A percentile compares a stretch with the other conserved stretches of the same genome.
phyloP scores from a whole-genome alignment of 2,329 filamentous ascomycete species.

The Neobulgaria alba region DNA sequence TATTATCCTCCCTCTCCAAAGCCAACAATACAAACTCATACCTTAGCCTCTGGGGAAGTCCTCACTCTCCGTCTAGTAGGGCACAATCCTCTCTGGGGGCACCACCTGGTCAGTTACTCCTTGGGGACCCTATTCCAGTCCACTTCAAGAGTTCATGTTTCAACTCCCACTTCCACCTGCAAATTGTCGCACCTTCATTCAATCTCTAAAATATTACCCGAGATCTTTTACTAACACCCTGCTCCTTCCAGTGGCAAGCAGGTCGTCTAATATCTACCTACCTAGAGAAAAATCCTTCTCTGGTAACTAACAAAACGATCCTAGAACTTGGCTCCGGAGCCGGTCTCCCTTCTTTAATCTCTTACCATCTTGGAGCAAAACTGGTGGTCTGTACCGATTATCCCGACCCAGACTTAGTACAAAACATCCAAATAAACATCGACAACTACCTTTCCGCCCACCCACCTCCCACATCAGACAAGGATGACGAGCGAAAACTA shows the following conservation, averaged over 20 bases:
- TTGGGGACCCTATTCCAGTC: too few species aligned
- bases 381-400: conserved; percentile 80
- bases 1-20: conserved; percentile 73
- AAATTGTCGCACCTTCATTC: too few species aligned
- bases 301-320: conserved; percentile 61
- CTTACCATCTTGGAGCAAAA: conserved; percentile 61
- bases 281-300: conserved; percentile 59
- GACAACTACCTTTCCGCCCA: conserved; percentile 20
- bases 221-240: too few species aligned
- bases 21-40: conserved; percentile 65
- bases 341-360: conserved; percentile 73
- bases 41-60: conserved; percentile 50
- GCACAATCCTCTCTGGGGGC: conserved; percentile 81
- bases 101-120: too few species aligned
- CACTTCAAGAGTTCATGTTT: too few species aligned
- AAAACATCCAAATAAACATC: conserved; percentile 72
- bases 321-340: conserved; percentile 86
- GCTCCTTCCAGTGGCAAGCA: conserved; percentile 94
- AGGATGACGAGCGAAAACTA: conserved; percentile 30
- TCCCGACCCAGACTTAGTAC: conserved; percentile 74
- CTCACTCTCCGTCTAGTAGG: conserved; percentile 69
- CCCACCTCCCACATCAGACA: conserved; percentile 2
- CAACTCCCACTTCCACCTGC: background rate
- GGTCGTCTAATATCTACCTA: conserved; percentile 69
- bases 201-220: too few species aligned